Evolutionary conservation across 2,329 filamentous ascomycete genomes (phyloP).

Genomic region (Cercospora brassicicola): DNA sequence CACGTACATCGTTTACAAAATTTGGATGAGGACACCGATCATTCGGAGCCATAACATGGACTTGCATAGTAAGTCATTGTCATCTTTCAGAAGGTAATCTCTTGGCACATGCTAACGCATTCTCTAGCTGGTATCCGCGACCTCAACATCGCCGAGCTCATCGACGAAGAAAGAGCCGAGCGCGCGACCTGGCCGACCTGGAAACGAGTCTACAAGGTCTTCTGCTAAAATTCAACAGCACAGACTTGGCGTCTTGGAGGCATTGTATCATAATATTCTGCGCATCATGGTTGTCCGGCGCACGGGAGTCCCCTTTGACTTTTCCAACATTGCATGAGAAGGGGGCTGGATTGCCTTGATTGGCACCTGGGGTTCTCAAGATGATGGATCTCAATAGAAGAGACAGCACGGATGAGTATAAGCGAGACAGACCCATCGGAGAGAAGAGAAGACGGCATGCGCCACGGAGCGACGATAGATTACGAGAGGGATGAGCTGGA

Average conservation of each 20-base stretch:
- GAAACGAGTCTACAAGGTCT: conserved; percentile 53
- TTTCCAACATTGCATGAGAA: not conserved
- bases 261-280: not conserved
- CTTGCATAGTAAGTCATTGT: conserved; percentile 7
- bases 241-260: not conserved
- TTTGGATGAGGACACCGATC: conserved; percentile 44
- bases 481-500: not conserved
- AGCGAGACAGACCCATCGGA: not conserved
- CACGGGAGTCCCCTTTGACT: not conserved
- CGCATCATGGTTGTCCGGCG: not conserved
- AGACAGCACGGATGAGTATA: not conserved
- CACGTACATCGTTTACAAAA: conserved; percentile 38
- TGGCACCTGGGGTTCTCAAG: not conserved
- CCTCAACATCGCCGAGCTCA: conserved; percentile 74
- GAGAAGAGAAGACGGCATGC: not conserved
- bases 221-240: conserved; percentile 40
- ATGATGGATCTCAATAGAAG: not conserved
- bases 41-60: conserved; percentile 69
- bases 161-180: conserved; percentile 79
- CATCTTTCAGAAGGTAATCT: not conserved
- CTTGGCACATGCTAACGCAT: conserved; percentile 43
- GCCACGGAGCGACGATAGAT: not conserved
- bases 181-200: conserved; percentile 53
- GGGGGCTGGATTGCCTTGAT: not conserved
- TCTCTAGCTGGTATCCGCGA: conserved; percentile 81